Evolutionary conservation across 2,329 filamentous ascomycete genomes (phyloP).

Genomic region (Neonectria punicea): DNA sequence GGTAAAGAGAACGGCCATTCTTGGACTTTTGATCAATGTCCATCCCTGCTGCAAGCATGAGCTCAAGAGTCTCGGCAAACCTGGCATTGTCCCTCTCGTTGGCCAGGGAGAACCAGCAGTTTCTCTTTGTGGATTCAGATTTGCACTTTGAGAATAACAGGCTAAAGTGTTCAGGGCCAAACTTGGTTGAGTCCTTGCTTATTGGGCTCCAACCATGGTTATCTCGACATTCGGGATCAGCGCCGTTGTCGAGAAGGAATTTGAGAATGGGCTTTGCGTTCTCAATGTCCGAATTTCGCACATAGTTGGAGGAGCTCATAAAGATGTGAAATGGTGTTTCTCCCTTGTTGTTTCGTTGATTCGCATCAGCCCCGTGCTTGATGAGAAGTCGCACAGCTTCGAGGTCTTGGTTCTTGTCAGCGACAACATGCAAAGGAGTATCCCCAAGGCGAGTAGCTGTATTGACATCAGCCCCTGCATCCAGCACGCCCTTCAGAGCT

Average conservation of each 20-base stretch:
- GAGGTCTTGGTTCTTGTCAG: not conserved
- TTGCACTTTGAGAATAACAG: constrained; percentile 23
- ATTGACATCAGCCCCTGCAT: not conserved
- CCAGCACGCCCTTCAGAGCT: constrained; percentile 16
- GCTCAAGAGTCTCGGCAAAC: constrained; percentile 21
- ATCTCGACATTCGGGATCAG: constrained; percentile 19
- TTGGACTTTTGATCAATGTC: constrained; percentile 22
- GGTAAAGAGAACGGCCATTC: constrained; percentile 26
- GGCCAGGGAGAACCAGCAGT: constrained; percentile 30
- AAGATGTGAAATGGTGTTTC: constrained; percentile 6
- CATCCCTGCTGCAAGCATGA: constrained; percentile 26
- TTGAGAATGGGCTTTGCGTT: constrained; percentile 11
- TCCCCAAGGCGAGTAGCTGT: not conserved
- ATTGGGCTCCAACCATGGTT: not conserved
- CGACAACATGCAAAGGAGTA: constrained; percentile 19
- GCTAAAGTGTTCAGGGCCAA: constrained; percentile 4
- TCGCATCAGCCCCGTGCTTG: constrained; percentile 26
- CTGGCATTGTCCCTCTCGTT: not conserved
- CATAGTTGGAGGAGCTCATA: not conserved
- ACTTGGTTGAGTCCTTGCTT: not conserved
- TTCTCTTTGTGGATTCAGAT: not conserved
- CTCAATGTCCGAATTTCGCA: not conserved
- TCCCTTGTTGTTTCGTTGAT: not conserved
- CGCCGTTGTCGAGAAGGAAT: constrained; percentile 30
- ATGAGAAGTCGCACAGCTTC: constrained; percentile 26